A percentile compares a stretch with the other conserved stretches of the same genome.
Evolutionary conservation across 2,329 filamentous ascomycete genomes (phyloP).

Genomic region (Piedraia hortae): DNA sequence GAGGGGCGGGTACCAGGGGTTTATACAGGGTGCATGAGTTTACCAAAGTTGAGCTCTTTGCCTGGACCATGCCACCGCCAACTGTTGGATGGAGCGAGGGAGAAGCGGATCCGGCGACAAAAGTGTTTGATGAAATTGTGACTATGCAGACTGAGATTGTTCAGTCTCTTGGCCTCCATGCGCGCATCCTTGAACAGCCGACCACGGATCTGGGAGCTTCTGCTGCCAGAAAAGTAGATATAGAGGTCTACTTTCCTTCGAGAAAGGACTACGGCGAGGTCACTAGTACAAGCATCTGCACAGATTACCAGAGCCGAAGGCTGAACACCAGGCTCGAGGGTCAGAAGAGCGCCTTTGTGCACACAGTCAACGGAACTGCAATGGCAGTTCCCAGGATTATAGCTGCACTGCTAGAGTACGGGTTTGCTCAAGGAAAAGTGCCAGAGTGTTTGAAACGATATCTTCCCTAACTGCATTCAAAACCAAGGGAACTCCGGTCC

Average conservation of each 20-base stretch:
- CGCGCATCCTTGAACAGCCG: slow-evolving; percentile 82
- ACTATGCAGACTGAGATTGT: slow-evolving; percentile 69
- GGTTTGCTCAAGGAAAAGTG: slow-evolving; percentile 52
- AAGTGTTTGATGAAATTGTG: slow-evolving; percentile 61
- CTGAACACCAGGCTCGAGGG: slow-evolving; percentile 42
- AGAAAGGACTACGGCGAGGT: slow-evolving; percentile 79
- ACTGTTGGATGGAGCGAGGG: slow-evolving; percentile 7
- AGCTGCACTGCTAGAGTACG: slow-evolving; percentile 69
- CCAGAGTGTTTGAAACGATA: slow-evolving; percentile 58
- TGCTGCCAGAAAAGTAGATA: slow-evolving; percentile 65
- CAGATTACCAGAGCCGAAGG: slow-evolving; percentile 73
- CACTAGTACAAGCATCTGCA: slow-evolving; percentile 70
- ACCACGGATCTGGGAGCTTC: slow-evolving; percentile 66
- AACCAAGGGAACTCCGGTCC: slow-evolving; percentile 1
- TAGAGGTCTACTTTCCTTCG: slow-evolving; percentile 82
- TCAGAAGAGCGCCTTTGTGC: slow-evolving; percentile 42
- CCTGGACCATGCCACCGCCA: slow-evolving; percentile 43
- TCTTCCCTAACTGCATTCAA: neutral
- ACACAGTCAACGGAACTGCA: slow-evolving; percentile 83
- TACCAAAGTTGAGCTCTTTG: slow-evolving; percentile 94
- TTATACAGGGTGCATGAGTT: slow-evolving; percentile 96
- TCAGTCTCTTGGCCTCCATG: slow-evolving; percentile 47
- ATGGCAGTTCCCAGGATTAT: slow-evolving; percentile 73
- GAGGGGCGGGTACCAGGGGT: slow-evolving; percentile 76
- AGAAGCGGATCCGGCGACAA: slow-evolving; percentile 5